These are phyloP conservation scores for Boletus reticuloceps DNA, from an alignment of 768 basidiomycete species.

Conservation along the genomic window DNA sequence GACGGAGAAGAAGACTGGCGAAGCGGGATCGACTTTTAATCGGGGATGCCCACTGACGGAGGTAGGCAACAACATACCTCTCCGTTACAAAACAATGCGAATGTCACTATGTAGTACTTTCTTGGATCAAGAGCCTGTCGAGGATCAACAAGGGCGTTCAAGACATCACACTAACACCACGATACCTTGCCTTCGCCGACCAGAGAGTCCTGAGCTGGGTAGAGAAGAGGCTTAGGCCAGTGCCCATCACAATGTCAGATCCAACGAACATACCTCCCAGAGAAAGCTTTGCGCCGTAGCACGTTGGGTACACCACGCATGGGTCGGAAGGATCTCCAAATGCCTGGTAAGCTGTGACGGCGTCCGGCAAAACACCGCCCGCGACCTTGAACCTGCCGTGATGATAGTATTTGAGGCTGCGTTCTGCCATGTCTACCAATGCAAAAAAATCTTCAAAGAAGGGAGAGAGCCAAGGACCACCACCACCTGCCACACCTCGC, in stretches of 20 bases:
- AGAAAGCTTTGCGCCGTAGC: slow-evolving; percentile 49
- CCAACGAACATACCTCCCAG: slow-evolving; percentile 39
- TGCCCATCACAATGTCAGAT: neutral
- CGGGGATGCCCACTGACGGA: no score
- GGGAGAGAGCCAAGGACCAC: no score
- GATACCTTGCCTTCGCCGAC: slow-evolving; percentile 51
- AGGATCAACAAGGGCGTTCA: neutral
- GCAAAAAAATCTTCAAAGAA: no score
- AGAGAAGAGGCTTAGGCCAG: neutral
- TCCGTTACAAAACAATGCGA: slow-evolving; percentile 57
- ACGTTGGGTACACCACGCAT: slow-evolving; percentile 53
- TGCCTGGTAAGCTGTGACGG: slow-evolving; percentile 55
- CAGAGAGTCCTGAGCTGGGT: slow-evolving; percentile 44
- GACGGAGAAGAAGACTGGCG: slow-evolving; percentile 56
- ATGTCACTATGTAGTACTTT: slow-evolving; percentile 54
- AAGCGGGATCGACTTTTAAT: no score
- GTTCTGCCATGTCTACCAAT: slow-evolving; percentile 7
- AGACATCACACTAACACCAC: neutral
- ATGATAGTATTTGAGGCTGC: slow-evolving; percentile 43
- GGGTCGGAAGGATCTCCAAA: slow-evolving; percentile 52
- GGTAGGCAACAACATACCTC: slow-evolving; percentile 38
- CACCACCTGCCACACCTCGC: no score
- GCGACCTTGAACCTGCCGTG: slow-evolving; percentile 53
- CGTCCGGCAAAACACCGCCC: slow-evolving; percentile 54
- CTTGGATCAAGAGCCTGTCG: slow-evolving; percentile 46